Evolutionary conservation across 2,329 filamentous ascomycete species (phyloP).

Genomic region (Didymella lethalis): DNA sequence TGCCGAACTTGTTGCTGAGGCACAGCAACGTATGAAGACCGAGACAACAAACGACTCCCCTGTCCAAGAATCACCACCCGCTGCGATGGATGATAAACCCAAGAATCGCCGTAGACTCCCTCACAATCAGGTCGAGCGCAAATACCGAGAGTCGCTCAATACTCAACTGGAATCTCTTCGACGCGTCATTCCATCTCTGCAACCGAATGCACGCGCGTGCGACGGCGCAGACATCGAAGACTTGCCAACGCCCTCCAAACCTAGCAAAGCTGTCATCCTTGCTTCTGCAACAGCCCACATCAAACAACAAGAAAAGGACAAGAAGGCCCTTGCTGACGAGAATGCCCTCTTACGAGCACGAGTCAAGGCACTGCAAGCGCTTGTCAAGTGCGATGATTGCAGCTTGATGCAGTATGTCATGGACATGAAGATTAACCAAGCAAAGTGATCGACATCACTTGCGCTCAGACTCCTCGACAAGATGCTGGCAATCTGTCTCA

Average conservation of each 20-base stretch:
- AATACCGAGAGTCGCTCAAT: slow-evolving; percentile 58
- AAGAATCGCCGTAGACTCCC: slow-evolving; percentile 49
- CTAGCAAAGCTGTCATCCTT: slow-evolving; percentile 57
- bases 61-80: slow-evolving; percentile 34
- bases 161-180: slow-evolving; percentile 55
- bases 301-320: slow-evolving; percentile 56
- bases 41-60: slow-evolving; percentile 43
- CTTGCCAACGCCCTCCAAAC: slow-evolving; percentile 51
- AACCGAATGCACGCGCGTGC: slow-evolving; percentile 47
- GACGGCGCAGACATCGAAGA: slow-evolving; percentile 55
- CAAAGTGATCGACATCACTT: slow-evolving; percentile 21
- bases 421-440: slow-evolving; percentile 51
- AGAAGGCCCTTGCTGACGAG: slow-evolving; percentile 50
- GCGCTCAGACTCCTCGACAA: slow-evolving; percentile 1
- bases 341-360: slow-evolving; percentile 50
- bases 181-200: slow-evolving; percentile 51
- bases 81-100: slow-evolving; percentile 38
- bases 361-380: slow-evolving; percentile 54
- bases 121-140: slow-evolving; percentile 58
- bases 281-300: slow-evolving; percentile 57
- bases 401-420: slow-evolving; percentile 55
- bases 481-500: slow-evolving; percentile 25
- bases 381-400: slow-evolving; percentile 58
- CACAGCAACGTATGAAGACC: slow-evolving; percentile 39
- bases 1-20: slow-evolving; percentile 28